Evolutionary conservation across 1,284 basidiomycete species (phyloP), one percentile per base, ranked within the genome.

Genomic region (Coniferiporia sulphurascens): DNA sequence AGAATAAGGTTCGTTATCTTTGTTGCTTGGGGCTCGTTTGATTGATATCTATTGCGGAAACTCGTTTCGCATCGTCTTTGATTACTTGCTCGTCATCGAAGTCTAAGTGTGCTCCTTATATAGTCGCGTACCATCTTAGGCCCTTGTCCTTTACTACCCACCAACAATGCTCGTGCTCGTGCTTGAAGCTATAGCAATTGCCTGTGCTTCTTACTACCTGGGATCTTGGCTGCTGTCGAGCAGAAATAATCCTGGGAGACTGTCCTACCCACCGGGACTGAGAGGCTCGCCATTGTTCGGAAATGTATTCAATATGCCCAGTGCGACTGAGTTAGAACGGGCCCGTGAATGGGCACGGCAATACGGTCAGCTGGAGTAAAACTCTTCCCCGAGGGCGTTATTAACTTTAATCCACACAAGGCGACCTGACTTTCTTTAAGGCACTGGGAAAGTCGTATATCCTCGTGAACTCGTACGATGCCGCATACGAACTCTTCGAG

Each of bases 281-380:
- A 70, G 61, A 55, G 70, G 70, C 19, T 66, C 67, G 43, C 77
- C 77, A 3, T 46, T 79, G n/a, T 67, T 79, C 27, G 78, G 74
- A 17, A 79, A 78, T 62, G 61, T 76, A 1, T 65, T 78, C 5
- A 73, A 78, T 58, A 74, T 79, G 70, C 77, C 78, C 12, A 64
- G 67, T 3, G 64, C 62, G 6, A 66, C 72, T 13, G 69, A 73
- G 49, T 80, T 78, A 78, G 59, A 72, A n/a, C 72, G 71, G 4
- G 79, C 75, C 55, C 65, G 70, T 13, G 64, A 73, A 13, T 79
- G 77, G 77, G 73, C 71, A 1, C 63, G 72, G 15, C 70, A 70
- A 69, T 78, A 71, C 64, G 76, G 78, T 78, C 27, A 27, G 27
- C 27, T 27, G 5, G 27, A 27, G 27, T 27, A 3, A 5, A 27